phyloP scores from a whole-genome alignment of 768 basidiomycete species.

The Lanmaoa pseudosensibilis region DNA sequence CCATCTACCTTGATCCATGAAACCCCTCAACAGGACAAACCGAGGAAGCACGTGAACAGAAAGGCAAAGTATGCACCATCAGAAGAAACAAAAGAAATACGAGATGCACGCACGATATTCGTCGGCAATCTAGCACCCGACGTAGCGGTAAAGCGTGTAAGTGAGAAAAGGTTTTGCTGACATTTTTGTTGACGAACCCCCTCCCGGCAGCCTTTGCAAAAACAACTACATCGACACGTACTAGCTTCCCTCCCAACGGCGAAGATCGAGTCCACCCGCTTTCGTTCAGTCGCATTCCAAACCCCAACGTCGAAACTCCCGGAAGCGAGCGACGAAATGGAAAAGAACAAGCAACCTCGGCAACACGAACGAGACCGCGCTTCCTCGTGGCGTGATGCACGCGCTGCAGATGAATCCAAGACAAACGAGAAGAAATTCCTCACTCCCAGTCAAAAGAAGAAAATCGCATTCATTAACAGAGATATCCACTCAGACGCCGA shows the following conservation, averaged over 20 bases:
- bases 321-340: constrained; percentile 33
- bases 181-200: background rate
- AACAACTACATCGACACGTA: constrained; percentile 76
- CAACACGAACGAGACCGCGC: constrained; percentile 59
- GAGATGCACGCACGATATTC: constrained; percentile 86
- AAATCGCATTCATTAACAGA: constrained; percentile 89
- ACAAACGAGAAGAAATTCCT: constrained; percentile 65
- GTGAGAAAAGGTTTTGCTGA: constrained; percentile 21
- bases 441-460: constrained; percentile 85
- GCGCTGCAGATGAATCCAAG: constrained; percentile 43
- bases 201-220: constrained; percentile 59
- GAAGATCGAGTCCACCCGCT: constrained; percentile 89
- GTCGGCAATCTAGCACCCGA: constrained; percentile 84
- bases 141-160: constrained; percentile 73
- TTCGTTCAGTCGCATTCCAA: constrained; percentile 91
- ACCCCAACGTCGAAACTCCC: constrained; percentile 70
- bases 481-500: constrained; percentile 81
- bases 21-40: constrained; percentile 39
- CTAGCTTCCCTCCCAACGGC: constrained; percentile 67
- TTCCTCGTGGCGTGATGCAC: constrained; percentile 54
- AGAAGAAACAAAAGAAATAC: constrained; percentile 70
- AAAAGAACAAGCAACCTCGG: constrained; percentile 34
- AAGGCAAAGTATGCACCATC: constrained; percentile 54
- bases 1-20: constrained; percentile 61
- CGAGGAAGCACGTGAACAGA: constrained; percentile 26